A percentile compares a stretch with the other conserved stretches of the same genome.
Conservation (phyloP, 495 filamentous ascomycete genomes). For the Immersiella caudata region DNA sequence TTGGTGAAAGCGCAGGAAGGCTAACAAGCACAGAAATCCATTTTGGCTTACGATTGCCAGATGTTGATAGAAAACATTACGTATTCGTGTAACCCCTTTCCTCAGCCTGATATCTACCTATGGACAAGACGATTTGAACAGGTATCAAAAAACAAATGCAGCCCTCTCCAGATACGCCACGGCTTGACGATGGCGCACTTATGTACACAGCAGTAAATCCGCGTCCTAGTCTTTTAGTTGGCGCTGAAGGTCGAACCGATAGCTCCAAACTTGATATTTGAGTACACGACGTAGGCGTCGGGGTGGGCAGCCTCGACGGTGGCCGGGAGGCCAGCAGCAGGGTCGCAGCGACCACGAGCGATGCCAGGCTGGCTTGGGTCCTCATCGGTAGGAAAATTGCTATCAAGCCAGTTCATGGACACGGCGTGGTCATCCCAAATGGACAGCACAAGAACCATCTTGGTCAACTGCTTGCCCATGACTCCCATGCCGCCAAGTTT, state of each 20-base stretch:
- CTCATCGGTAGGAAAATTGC: constrained; percentile 59
- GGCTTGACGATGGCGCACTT: not conserved
- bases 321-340: constrained; percentile 53
- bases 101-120: not conserved
- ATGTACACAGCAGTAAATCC: not conserved
- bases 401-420: constrained; percentile 76
- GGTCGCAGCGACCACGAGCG: constrained; percentile 63
- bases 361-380: constrained; percentile 56
- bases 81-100: not conserved
- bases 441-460: constrained; percentile 70
- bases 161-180: not conserved
- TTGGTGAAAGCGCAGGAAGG: too few species aligned
- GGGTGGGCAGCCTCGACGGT: constrained; percentile 55
- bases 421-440: constrained; percentile 70
- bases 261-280: constrained; percentile 63
- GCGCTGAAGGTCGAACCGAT: constrained; percentile 38
- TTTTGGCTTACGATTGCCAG: not conserved
- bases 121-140: not conserved
- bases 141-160: not conserved
- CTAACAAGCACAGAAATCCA: not conserved
- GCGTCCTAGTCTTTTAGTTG: constrained; percentile 9
- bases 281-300: constrained; percentile 61
- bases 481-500: constrained; percentile 57
- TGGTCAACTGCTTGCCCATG: constrained; percentile 59
- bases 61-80: not conserved